Percentiles rank a stretch among this genome's conserved stretches.
Evolutionary conservation across 768 basidiomycete species (phyloP).

Genomic region (Amanita thiersii): DNA sequence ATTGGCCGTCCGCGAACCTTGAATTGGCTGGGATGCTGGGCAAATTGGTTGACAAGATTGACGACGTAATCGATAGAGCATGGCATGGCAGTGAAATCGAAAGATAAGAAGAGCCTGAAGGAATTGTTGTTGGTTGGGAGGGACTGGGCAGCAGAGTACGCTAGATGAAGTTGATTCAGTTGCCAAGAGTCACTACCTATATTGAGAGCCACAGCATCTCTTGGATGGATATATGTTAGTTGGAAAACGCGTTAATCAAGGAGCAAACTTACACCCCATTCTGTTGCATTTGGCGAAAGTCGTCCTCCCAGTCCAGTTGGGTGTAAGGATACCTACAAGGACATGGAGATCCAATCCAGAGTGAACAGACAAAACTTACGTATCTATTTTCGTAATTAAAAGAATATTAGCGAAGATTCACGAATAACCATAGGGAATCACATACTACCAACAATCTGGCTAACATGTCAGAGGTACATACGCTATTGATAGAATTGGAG

Average conservation of each 20-base stretch:
- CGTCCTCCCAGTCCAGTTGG: constrained; percentile 29
- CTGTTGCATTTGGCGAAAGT: constrained; percentile 31
- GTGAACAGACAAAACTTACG: constrained; percentile 20
- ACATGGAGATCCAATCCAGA: neutral
- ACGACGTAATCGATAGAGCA: constrained; percentile 38
- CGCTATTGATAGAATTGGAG: neutral
- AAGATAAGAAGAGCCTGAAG: constrained; percentile 51
- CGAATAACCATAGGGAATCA: constrained; percentile 7
- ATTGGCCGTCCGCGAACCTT: constrained; percentile 43
- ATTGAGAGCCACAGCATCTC: constrained; percentile 59
- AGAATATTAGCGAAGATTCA: constrained; percentile 3
- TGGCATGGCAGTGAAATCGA: constrained; percentile 45
- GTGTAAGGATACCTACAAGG: constrained; percentile 30
- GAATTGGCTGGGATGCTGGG: constrained; percentile 46
- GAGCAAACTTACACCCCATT: constrained; percentile 32
- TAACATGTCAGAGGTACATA: neutral
- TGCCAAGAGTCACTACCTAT: constrained; percentile 51
- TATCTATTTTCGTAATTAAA: constrained; percentile 21
- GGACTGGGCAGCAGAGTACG: constrained; percentile 41
- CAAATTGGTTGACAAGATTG: constrained; percentile 35
- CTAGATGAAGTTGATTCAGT: constrained; percentile 33
- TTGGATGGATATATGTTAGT: constrained; percentile 11
- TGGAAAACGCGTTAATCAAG: constrained; percentile 13
- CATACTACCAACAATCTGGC: constrained; percentile 42
- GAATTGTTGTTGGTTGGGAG: constrained; percentile 23